Evolutionary conservation across 768 basidiomycete species (phyloP).

Genomic region (Pleurotus tuber-regium): DNA sequence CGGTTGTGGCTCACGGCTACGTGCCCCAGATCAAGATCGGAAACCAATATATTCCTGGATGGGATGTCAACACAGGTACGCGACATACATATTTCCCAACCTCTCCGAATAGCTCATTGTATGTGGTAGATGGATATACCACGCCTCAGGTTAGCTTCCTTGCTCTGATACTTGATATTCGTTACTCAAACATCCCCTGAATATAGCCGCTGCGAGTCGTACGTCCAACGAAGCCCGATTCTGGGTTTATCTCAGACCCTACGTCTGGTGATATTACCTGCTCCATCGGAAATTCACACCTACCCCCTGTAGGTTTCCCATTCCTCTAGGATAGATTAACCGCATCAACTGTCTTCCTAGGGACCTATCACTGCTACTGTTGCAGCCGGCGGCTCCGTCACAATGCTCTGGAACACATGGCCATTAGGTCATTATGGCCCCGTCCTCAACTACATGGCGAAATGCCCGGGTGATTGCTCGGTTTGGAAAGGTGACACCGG

Average conservation of each 20-base stretch:
- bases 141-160: conserved; percentile 31
- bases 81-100: background rate
- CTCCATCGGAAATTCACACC: conserved; percentile 34
- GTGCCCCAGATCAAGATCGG: conserved; percentile 32
- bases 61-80: conserved; percentile 30
- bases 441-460: conserved; percentile 39
- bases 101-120: background rate
- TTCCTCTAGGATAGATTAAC: background rate
- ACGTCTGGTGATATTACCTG: conserved; percentile 34
- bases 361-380: conserved; percentile 33
- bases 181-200: background rate
- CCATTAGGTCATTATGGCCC: conserved; percentile 36
- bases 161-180: too few relatives aligned
- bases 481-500: conserved; percentile 33
- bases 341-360: conserved; percentile 14
- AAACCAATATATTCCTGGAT: conserved; percentile 30
- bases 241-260: conserved; percentile 30
- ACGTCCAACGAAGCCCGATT: conserved; percentile 32
- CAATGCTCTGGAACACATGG: conserved; percentile 38
- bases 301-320: conserved; percentile 27
- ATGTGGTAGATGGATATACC: conserved; percentile 26
- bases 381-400: conserved; percentile 32
- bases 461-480: conserved; percentile 33
- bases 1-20: conserved; percentile 33
- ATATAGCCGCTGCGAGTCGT: conserved; percentile 32